Conservation (phyloP, 768 basidiomycete species). For the Boletellus sp. region DNA sequence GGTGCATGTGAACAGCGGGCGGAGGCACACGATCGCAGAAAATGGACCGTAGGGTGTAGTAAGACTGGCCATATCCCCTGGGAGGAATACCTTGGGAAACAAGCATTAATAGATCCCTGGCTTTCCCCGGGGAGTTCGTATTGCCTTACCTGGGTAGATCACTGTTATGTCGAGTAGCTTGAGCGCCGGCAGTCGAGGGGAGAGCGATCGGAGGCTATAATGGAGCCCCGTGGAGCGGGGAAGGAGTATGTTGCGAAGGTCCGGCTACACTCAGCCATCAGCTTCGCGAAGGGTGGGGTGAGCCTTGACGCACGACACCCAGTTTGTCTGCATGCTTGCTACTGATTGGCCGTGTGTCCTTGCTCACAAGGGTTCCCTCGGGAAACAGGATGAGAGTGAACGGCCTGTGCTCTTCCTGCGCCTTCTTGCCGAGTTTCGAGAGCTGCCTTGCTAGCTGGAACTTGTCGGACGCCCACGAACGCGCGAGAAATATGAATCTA, state of each 20-base stretch:
- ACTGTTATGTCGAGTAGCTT: constrained; percentile 89
- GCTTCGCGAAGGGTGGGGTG: constrained; percentile 5
- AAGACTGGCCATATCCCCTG: constrained; percentile 78
- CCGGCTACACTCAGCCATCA: constrained; percentile 47
- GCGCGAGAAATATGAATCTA: constrained; percentile 88
- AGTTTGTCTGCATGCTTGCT: constrained; percentile 85
- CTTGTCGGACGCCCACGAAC: constrained; percentile 87
- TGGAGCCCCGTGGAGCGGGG: constrained; percentile 92
- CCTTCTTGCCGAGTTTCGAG: constrained; percentile 61
- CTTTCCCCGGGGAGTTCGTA: neutral
- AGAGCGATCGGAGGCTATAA: constrained; percentile 77
- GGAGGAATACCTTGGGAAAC: constrained; percentile 62
- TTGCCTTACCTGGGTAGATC: constrained; percentile 72
- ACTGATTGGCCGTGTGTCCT: constrained; percentile 80
- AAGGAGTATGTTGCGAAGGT: constrained; percentile 77
- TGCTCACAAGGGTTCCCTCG: constrained; percentile 91
- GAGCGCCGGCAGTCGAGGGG: constrained; percentile 71
- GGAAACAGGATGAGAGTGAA: constrained; percentile 88
- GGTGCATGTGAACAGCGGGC: constrained; percentile 82
- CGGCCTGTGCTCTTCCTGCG: constrained; percentile 65
- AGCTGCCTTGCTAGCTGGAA: constrained; percentile 62
- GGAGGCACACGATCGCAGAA: constrained; percentile 80
- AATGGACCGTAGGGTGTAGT: constrained; percentile 86
- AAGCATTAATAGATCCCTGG: neutral
- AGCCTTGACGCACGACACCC: constrained; percentile 67